Conservation (phyloP, 257 asterid species). For the Solanum sparsipilum region DNA sequence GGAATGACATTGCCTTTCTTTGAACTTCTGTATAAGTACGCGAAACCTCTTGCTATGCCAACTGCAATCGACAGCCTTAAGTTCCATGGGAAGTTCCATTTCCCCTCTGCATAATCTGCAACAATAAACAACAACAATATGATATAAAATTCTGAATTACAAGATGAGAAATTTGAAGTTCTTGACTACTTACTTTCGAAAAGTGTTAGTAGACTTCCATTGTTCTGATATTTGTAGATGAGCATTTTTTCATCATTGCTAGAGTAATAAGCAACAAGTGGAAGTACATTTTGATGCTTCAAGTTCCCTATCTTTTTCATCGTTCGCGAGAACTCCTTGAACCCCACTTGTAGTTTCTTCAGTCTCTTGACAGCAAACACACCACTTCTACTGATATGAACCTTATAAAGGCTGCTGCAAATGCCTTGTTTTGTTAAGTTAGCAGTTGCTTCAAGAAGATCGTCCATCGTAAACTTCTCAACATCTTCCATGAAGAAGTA, state of each 20-base stretch:
- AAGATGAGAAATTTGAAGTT: neutral
- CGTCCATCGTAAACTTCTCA: slow-evolving; percentile 30
- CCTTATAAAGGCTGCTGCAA: slow-evolving; percentile 31
- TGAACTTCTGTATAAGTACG: slow-evolving; percentile 15
- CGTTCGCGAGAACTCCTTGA: slow-evolving; percentile 21
- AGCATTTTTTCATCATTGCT: slow-evolving; percentile 26
- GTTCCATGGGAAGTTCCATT: slow-evolving; percentile 27
- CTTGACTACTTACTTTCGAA: slow-evolving; percentile 17
- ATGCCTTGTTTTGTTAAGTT: slow-evolving; percentile 18
- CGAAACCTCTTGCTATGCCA: slow-evolving; percentile 31
- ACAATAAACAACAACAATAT: neutral
- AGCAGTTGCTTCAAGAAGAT: slow-evolving; percentile 33
- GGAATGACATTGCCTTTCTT: slow-evolving; percentile 17
- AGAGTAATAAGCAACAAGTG: slow-evolving; percentile 30
- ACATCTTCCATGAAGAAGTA: slow-evolving; percentile 28
- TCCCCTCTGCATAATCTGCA: slow-evolving; percentile 24
- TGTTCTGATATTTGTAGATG: slow-evolving; percentile 25
- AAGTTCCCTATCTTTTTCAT: slow-evolving; percentile 29
- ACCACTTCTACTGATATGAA: slow-evolving; percentile 11
- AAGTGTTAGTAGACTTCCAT: slow-evolving; percentile 30
- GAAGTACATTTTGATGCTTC: slow-evolving; percentile 38
- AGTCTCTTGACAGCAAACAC: slow-evolving; percentile 34
- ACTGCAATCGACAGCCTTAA: slow-evolving; percentile 29
- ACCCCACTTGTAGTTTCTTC: slow-evolving; percentile 17
- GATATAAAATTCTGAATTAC: neutral